Evolutionary conservation across 345 rosid species (phyloP), one percentile per base, ranked within the genome.

Genomic region (Euphorbia pulcherrima): DNA sequence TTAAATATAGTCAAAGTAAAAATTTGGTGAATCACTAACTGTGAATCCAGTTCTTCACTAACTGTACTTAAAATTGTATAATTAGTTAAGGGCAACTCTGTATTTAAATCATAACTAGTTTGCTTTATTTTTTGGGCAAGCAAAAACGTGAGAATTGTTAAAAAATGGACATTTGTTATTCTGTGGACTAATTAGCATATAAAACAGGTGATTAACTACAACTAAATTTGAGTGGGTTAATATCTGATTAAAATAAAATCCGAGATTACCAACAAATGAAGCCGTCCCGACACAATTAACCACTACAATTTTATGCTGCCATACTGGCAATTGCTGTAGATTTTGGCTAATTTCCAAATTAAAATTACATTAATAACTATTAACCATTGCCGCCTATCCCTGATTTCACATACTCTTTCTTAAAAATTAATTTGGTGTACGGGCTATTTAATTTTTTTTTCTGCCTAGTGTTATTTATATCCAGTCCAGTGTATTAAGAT

Each of bases 211-310:
- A 20, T 26, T 37, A 61, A 39, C 11, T 11, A 5, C 11, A 2
- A 56, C 11, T 60, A 23, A 47, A 39, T 7, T n/a, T 3, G n/a
- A 35, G 69, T 46, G 24, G 46, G 35, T 33, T 13, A 11, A 11
- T n/a, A 14, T 44, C 5, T 54, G 47, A 18, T 12, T 30, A 51
- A 10, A 8, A 9, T 48, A 64, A 64, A 26, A 24, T 39, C 39
- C 17, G 13, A 41, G 61, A 17, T 18, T 53, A 67, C 35, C 71
- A 27, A 39, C 71, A 12, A 44, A 50, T 1, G 14, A 17, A 40
- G 71, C 71, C 63, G 71, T 27, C 71, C 62, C 2, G 17, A 5
- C 61, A 26, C 23, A 20, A 14, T 13, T 4, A 21, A 67, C 23
- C 8, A 66, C 27, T 60, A 66, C 70, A 66, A 53, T 37, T n/a